Conservation (phyloP, 768 basidiomycete genomes). For the Gymnopilus dilepis region DNA sequence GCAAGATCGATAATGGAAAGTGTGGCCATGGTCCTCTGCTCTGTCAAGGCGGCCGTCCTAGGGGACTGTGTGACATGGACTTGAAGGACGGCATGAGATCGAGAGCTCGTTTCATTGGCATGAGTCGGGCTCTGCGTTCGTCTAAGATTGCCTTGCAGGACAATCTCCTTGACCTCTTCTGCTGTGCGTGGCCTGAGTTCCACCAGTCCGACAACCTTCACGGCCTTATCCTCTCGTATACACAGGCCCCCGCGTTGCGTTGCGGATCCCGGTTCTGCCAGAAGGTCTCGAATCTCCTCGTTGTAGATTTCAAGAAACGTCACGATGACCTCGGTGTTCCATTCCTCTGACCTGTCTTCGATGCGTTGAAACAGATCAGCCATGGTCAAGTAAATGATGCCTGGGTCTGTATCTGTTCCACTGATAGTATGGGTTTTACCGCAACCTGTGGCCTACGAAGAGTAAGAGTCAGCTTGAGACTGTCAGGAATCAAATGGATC, state of each 20-base stretch:
- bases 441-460: slow-evolving; percentile 94
- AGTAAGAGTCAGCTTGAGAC: background rate
- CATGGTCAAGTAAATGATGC: slow-evolving; percentile 97
- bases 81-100: slow-evolving; percentile 97
- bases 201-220: slow-evolving; percentile 86
- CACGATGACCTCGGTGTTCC: slow-evolving; percentile 86
- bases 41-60: slow-evolving; percentile 82
- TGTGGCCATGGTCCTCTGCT: slow-evolving; percentile 84
- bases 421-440: slow-evolving; percentile 99
- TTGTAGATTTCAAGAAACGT: slow-evolving; percentile 99
- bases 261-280: slow-evolving; percentile 71
- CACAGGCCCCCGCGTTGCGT: slow-evolving; percentile 83
- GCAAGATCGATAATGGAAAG: slow-evolving; percentile 98
- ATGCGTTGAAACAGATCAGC: slow-evolving; percentile 95
- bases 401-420: slow-evolving; percentile 85
- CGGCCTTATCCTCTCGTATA: slow-evolving; percentile 93
- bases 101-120: slow-evolving; percentile 95
- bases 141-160: slow-evolving; percentile 85
- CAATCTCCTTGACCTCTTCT: slow-evolving; percentile 94
- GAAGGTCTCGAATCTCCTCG: slow-evolving; percentile 96
- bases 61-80: slow-evolving; percentile 91
- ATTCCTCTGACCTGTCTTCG: slow-evolving; percentile 84
- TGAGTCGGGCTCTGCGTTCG: slow-evolving; percentile 94
- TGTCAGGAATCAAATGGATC: background rate
- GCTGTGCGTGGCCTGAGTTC: slow-evolving; percentile 83